These are phyloP conservation scores for Anthostomella pinea DNA, from an alignment of 2,329 filamentous ascomycete species.

Conservation along the genomic window DNA sequence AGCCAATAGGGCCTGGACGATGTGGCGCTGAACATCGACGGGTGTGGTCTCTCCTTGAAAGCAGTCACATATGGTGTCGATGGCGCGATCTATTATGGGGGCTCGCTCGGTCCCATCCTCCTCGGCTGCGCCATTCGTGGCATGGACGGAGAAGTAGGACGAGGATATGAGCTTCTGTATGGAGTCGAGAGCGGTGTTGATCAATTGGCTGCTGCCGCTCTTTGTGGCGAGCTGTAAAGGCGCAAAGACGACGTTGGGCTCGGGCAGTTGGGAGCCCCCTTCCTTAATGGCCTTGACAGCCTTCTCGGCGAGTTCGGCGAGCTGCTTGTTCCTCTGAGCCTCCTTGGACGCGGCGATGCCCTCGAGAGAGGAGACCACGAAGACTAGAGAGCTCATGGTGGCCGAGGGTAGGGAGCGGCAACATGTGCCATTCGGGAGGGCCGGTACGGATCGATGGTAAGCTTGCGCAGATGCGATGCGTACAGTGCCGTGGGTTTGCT, in stretches of 20 bases:
- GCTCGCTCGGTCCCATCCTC: slow-evolving; percentile 48
- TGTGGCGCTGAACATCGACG: slow-evolving; percentile 91
- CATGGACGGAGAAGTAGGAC: slow-evolving; percentile 86
- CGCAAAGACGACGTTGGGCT: slow-evolving; percentile 88
- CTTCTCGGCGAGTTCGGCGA: slow-evolving; percentile 76
- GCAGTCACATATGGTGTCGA: slow-evolving; percentile 98
- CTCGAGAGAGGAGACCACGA: slow-evolving; percentile 90
- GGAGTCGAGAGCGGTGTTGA: slow-evolving; percentile 90
- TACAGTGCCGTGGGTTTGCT: no score
- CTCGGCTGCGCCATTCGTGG: slow-evolving; percentile 41
- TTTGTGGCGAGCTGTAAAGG: slow-evolving; percentile 88
- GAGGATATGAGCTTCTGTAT: slow-evolving; percentile 99
- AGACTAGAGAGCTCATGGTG: slow-evolving; percentile 90
- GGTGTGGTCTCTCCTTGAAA: slow-evolving; percentile 96
- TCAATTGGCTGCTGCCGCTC: slow-evolving; percentile 78
- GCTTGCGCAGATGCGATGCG: no score
- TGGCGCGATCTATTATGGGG: slow-evolving; percentile 92
- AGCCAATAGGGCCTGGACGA: slow-evolving; percentile 92
- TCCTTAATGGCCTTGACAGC: slow-evolving; percentile 85
- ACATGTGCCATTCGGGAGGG: slow-evolving; percentile 25
- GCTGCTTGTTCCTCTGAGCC: slow-evolving; percentile 78
- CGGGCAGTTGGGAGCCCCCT: slow-evolving; percentile 74
- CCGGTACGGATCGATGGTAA: slow-evolving; percentile 8
- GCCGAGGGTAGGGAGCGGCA: slow-evolving; percentile 36
- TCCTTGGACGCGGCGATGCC: slow-evolving; percentile 90